Percentiles rank a stretch among this genome's conserved stretches.
These are phyloP conservation scores for Allomyces macrogynus DNA, from an alignment of 192 early-diverging fungal genomes.

Conservation along the genomic window DNA sequence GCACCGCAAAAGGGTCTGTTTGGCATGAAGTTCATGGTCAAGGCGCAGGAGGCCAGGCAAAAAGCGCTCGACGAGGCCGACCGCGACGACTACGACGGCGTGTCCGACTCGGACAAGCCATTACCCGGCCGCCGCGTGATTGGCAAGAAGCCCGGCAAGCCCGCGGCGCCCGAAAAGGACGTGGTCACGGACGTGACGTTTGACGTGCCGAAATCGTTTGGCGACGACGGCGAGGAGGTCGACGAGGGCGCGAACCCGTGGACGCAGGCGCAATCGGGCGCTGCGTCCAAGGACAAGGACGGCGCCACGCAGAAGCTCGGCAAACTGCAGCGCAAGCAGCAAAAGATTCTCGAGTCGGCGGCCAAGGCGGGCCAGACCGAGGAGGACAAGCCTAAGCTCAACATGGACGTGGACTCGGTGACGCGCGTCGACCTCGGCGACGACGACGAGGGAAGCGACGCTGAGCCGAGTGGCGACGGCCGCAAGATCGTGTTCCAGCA, in stretches of 20 bases:
- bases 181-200: not conserved
- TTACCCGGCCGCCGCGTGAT: not conserved
- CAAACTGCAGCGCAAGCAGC: not conserved
- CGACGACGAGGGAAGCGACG: slow-evolving; percentile 4
- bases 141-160: not conserved
- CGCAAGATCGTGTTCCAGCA: slow-evolving; percentile 26
- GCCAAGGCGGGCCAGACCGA: too few relatives aligned
- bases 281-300: too few relatives aligned
- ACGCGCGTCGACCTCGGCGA: slow-evolving; percentile 1
- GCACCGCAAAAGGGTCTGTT: slow-evolving; percentile 58
- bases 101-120: slow-evolving; percentile 6
- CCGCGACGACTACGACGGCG: slow-evolving; percentile 1
- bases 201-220: not conserved
- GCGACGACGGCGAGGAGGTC: slow-evolving; percentile 6
- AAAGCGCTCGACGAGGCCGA: not conserved
- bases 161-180: not conserved
- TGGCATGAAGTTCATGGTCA: slow-evolving; percentile 97
- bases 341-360: not conserved
- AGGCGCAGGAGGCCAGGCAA: slow-evolving; percentile 19
- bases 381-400: not conserved
- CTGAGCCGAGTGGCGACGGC: too few relatives aligned
- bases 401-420: not conserved
- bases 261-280: not conserved
- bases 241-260: slow-evolving; percentile 1
- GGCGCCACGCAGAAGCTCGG: not conserved